Evolutionary conservation across 2,329 filamentous ascomycete genomes (phyloP), one percentile per base, ranked within the genome.

Genomic region (Paecilomyces variotii): DNA sequence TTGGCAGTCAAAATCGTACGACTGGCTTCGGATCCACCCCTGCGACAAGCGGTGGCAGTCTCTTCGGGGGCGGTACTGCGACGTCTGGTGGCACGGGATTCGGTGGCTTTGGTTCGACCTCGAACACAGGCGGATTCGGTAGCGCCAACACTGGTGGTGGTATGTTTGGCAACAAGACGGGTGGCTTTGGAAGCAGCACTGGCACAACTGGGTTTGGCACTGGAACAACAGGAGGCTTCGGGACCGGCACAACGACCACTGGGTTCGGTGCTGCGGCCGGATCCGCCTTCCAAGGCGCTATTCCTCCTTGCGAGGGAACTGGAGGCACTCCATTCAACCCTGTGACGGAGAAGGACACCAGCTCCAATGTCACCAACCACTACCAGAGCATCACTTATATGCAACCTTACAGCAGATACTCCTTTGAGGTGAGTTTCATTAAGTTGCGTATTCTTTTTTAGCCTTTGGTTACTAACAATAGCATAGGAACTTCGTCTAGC

Each of bases 321-420:
- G 77, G 74, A 27, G 67, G 70, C 57, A 77, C 76, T 3, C 76
- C 78, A 1, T 80, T 79, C 64, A 76, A 67, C 55, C 65, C 76
- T 3, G 75, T 71, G 52, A 73, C 70, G 4, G 78, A 80, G 61
- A 80, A 80, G 64, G 78, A 80, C 61, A 63, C 60, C 56, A 65
- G 64, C 52, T 67, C 69, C n/a, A 70, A 56, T 45, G 63, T 64
- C 9, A 80, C 70, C 55, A 79, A 76, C 60, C 70, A 76, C 59
- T 80, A 77, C 58, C 78, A 80, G 65, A 80, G 77, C 62, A 76
- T 80, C 63, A 74, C 68, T 26, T 78, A 79, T 57, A 78, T 78
- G 76, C 71, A 70, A 53, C 76, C 78, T 4, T 80, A 80, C 78
- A 87, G 87, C 73, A 95, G 94, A 72, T 97, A 88, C 79, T 97